Evolutionary conservation across 2,329 filamentous ascomycete genomes (phyloP), one percentile per base, ranked within the genome.

Genomic region (Microdochium paspali): DNA sequence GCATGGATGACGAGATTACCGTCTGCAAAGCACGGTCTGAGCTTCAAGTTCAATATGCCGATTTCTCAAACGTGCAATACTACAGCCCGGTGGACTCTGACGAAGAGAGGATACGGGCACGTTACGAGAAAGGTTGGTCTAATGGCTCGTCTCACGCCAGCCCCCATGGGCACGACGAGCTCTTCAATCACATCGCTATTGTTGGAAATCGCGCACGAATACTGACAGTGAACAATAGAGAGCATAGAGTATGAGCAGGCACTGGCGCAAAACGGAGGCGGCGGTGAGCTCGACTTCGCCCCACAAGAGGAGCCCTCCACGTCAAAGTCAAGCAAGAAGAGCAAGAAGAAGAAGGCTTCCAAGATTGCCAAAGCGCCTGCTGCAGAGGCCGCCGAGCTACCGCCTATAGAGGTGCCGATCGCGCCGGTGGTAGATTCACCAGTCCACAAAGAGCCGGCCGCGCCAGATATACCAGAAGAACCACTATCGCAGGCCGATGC

Each of bases 31-130:
- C 28, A 25, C 49, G 51, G 31, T 21, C 28, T 42, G 44, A 51
- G 40, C 43, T 44, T 47, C 51, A 51, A 25, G 47, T 53, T 39
- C 51, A 53, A 47, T 45, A 49, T 44, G 47, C 51, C 47, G 49
- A 53, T 44, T 53, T 49, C 18, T 48, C 49, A 30, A 44, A 51
- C 21, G 44, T 53, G n/a, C 45, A 49, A 25, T 53, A 44, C 23
- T 31, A 48, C 5, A 24, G 46, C 24, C 13, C 21, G 5, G 21
- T 46, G 13, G 48, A 49, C 6, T 47, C 49, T 32, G 49, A 53
- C 13, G 51, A 53, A 10, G 26, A 26, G 15, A 44, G 24, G 15
- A 15, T 4, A 20, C 13, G 13, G 18, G 35, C 15, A 18, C 35
- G 35, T 12, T 18, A 47, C 30, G 26, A 45, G 18, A 39, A 48